Conservation (phyloP, 1,284 basidiomycete species). For the Microstroma glucosiphilum region DNA sequence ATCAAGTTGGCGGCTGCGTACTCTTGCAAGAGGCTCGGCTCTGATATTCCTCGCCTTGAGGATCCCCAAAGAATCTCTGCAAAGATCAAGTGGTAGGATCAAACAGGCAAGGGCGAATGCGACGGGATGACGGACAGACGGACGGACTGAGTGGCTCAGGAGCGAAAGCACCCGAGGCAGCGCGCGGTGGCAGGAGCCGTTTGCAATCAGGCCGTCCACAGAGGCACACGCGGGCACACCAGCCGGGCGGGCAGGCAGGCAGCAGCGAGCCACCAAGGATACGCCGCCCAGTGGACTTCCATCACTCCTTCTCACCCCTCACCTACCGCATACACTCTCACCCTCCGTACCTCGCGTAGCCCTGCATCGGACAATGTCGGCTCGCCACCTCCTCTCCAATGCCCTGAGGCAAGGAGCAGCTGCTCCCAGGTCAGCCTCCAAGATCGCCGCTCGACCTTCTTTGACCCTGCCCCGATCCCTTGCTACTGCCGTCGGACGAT, state of each 20-base stretch:
- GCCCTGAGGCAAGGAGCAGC: slow-evolving; percentile 5
- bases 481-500: slow-evolving; percentile 30
- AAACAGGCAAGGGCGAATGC: no score
- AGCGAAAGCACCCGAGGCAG: no score
- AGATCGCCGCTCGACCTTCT: background rate
- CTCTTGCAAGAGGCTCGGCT: no score
- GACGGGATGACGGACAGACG: no score
- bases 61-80: no score
- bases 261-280: background rate
- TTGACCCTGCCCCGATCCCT: slow-evolving; percentile 19
- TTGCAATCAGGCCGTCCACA: background rate
- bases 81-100: no score
- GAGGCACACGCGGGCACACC: background rate
- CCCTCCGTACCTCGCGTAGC: background rate
- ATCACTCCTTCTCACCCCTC: background rate
- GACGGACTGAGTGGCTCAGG: no score
- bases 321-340: background rate
- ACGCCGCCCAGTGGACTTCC: background rate
- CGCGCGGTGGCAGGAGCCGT: no score
- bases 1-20: no score
- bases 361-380: slow-evolving; percentile 8
- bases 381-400: slow-evolving; percentile 4
- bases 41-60: no score
- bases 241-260: background rate
- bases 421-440: background rate